Evolutionary conservation across 2,329 filamentous ascomycete genomes (phyloP).

Genomic region (Aspergillus clavatus): DNA sequence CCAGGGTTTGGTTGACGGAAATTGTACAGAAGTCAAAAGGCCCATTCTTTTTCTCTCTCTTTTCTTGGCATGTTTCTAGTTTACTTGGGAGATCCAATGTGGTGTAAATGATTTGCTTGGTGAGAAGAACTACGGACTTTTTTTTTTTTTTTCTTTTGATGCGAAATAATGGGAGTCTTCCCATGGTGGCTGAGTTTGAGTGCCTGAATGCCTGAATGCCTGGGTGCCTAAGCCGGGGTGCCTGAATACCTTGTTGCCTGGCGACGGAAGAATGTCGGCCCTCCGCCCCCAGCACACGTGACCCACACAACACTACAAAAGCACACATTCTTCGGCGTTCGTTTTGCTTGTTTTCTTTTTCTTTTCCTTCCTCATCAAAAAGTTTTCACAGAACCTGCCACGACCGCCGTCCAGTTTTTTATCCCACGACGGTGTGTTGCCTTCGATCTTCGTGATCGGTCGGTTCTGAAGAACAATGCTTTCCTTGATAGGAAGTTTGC

Average conservation of each 20-base stretch:
- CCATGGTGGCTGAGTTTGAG: no score
- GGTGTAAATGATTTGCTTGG: no score
- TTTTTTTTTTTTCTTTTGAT: no score
- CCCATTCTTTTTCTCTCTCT: not conserved
- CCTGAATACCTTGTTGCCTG: constrained; percentile 8
- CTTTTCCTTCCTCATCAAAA: constrained; percentile 50
- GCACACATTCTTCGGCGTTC: not conserved
- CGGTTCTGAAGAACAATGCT: constrained; percentile 59
- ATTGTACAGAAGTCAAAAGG: not conserved
- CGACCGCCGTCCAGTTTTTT: constrained; percentile 57
- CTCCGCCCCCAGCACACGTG: constrained; percentile 32
- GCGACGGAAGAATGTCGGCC: constrained; percentile 19
- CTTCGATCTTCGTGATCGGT: constrained; percentile 54
- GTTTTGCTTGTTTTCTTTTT: constrained; percentile 25
- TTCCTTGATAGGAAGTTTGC: constrained; percentile 66
- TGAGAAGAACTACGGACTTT: no score
- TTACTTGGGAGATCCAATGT: no score
- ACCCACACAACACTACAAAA: constrained; percentile 28
- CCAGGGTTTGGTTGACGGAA: no score
- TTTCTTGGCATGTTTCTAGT: not conserved
- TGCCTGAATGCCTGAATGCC: no score
- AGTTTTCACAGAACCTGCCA: constrained; percentile 63
- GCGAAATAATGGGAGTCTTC: no score
- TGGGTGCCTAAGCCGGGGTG: no score
- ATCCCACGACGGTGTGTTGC: constrained; percentile 61